phyloP scores from a whole-genome alignment of 148 eudicot species.

The Spergularia bocconei region DNA sequence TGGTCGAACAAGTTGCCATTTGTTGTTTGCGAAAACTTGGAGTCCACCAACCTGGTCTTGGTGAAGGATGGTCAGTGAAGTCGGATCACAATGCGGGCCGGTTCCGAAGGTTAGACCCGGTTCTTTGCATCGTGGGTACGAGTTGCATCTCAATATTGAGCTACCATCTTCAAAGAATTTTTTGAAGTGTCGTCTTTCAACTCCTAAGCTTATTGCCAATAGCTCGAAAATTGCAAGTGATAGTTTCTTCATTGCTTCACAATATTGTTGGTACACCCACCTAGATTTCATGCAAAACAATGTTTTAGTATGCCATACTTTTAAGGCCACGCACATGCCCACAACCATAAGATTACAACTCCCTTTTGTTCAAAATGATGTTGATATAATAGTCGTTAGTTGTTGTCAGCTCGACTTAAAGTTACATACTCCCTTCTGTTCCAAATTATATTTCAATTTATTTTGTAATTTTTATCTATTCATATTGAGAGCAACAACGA shows the following conservation, averaged over 20 bases:
- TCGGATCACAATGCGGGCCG: conserved; percentile 56
- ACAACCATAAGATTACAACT: no score
- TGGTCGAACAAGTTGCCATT: conserved; percentile 43
- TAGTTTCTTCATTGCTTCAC: conserved; percentile 42
- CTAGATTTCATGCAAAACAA: conserved; percentile 10
- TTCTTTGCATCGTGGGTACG: conserved; percentile 41
- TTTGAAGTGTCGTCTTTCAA: conserved; percentile 26
- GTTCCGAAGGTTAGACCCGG: conserved; percentile 39
- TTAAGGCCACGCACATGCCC: background rate
- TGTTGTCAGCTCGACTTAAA: no score
- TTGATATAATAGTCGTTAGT: no score
- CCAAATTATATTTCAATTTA: no score
- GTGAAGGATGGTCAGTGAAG: conserved; percentile 44
- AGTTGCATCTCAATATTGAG: conserved; percentile 42
- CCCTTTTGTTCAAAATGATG: no score
- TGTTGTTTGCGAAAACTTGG: conserved; percentile 35
- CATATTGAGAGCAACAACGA: no score
- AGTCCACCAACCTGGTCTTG: conserved; percentile 54
- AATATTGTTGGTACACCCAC: conserved; percentile 41
- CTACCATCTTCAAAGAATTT: conserved; percentile 39
- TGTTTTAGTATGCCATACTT: background rate
- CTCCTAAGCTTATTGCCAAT: conserved; percentile 40
- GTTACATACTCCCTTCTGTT: no score
- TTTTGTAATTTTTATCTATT: no score
- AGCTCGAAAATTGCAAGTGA: conserved; percentile 43